Base-by-base conservation (phyloP, 139 green algal genomes). In the Chlamydomonas schloesseri region DNA sequence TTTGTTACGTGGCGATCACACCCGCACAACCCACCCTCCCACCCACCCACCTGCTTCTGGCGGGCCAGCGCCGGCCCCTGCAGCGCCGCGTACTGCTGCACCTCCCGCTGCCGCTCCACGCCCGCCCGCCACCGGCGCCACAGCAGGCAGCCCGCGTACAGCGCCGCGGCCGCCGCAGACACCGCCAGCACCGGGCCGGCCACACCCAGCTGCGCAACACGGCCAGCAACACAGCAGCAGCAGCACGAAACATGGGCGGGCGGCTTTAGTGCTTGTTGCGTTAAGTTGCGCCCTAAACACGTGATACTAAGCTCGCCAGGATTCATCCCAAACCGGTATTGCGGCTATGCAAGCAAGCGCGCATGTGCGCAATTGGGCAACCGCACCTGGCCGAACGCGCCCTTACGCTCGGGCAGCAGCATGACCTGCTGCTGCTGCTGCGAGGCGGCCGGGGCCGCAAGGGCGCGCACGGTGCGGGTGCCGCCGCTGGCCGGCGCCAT, bases 41-140 rank as follows among this genome's bases (percentile, higher is more conserved):
- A 28, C 50, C 1, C 23, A 5, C 64, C 2, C 50, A 76, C 79
- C 79, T 85, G 65, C 46, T 77, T 85, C 79, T 85, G 79, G 10
- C 67, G 46, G 9, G 47, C 31, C 14, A 85, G 79, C 31, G 20
- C 20, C 3, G 50, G 31, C 79, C 57, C 60, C 36, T 85, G 76
- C 10, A 57, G 15, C 0, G 47, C 79, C 21, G 26, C 18, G 3
- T 31, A 47, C 50, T 76, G 47, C n/a, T 46, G 18, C 47, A 31
- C 21, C 47, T 85, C 79, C 9, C 50, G 47, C n/a, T 69, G 47
- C 8, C 0, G 8, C 21, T 73, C 47, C 47, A 57, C 21, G 3
- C 33, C 36, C 10, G 31, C 14, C 31, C 15, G 46, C 79, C 79
- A 85, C 10, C 67, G 47, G 4, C 31, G 65, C 24, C 29, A 55